Evolutionary conservation across 441 rosid species (phyloP), one percentile per base, ranked within the genome.

Genomic region (Arabidopsis hybrid): DNA sequence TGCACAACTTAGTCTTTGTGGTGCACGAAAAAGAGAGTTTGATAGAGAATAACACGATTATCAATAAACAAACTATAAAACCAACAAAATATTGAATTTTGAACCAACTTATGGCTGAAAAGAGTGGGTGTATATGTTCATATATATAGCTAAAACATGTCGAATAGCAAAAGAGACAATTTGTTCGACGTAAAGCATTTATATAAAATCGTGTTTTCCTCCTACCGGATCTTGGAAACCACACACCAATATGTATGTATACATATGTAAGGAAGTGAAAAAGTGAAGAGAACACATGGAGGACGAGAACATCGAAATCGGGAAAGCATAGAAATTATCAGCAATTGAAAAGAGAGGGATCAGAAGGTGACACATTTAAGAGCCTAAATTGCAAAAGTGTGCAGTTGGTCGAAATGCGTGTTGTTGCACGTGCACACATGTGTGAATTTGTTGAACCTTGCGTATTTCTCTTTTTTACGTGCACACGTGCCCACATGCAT

Each of bases 401-500:
- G 43, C 43, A 52, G 75, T 76, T 75, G 90, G 83, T 86, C 80
- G 89, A 83, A 83, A 63, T 82, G 83, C 85, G 91, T 84, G 90
- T 71, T 82, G 81, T 65, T 65, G 69, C 96, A 93, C 91, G 93
- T 93, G 97, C 91, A 83, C 53, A 83, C 97, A 93, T 89, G 95
- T 86, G 83, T 82, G 83, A 77, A 83, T 83, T 81, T 82, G 85
- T 88, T 78, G 91, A 88, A 81, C 79, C 78, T 78, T 84, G 85
- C 84, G 80, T 79, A 61, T 67, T 50, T 77, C 72, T 59, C 70
- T 31, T 69, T 69, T 65, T 65, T 66, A 71, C 80, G 72, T 76
- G 84, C 93, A 86, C 91, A 89, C 90, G 88, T 89, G 89, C 91
- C 74, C 88, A 91, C 97, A 82, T 88, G 96, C 89, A 74, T 86